Evolutionary conservation across 441 rosid species (phyloP), one percentile per base, ranked within the genome.

Genomic region (Syzygium syzygioides): DNA sequence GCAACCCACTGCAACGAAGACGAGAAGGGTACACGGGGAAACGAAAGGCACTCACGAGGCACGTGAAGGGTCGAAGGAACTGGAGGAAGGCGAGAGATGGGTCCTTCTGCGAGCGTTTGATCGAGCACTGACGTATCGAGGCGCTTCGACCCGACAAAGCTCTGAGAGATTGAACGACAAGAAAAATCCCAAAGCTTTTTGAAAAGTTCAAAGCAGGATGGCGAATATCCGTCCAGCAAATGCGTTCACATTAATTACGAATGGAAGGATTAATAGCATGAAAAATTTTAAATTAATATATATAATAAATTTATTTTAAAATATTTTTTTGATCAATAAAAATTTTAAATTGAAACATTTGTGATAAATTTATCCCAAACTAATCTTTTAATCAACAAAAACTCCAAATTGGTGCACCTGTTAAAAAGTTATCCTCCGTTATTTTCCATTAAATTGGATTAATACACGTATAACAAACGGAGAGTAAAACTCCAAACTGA

Each of bases 171-270:
- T 20, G 15, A 71, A 26, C 10, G 9, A 45, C 1, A 71, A 15
- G 7, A 34, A 71, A 71, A 71, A 37, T 71, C 50, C 50, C 80
- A 45, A 50, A 68, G 52, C 80, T 37, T 37, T 71, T 23, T 18
- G 2, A 37, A 68, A 37, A 37, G 28, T 37, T 20, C 0, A 25
- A 71, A 0, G 28, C 80, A 11, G 14, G 50, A 25, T 0, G 17
- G 37, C 7, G 28, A 3, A 37, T 20, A 23, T 37, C 17, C 37
- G 0, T n/a, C 32, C 8, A n/a, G 68, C 6, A n/a, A 28, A 60
- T 28, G 9, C 68, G 18, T 1, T 60, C 32, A 14, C 32, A 15
- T 32, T 30, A 3, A 7, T 4, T 45, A 45, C 9, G 9, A 45
- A 7, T 45, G 48, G 48, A 45, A 45, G 48, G 48, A 45, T 45